phyloP scores from a whole-genome alignment of 2,329 filamentous ascomycete species.

The Cordyceps cicadae region DNA sequence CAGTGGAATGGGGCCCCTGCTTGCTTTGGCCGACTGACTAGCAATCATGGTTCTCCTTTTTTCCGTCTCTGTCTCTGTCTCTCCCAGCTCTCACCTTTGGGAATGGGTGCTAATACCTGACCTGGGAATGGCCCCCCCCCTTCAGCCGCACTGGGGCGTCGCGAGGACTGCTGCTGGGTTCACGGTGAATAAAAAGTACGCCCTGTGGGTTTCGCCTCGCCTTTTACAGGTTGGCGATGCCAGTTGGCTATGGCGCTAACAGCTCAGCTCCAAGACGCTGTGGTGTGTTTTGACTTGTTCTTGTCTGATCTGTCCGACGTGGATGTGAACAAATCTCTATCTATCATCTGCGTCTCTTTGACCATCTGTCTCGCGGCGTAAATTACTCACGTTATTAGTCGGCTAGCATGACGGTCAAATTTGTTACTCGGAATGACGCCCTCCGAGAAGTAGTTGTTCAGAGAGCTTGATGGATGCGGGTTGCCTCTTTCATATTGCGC shows the following conservation, averaged over 20 bases:
- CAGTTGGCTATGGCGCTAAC: not conserved
- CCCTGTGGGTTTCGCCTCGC: not conserved
- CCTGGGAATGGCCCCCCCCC: not conserved
- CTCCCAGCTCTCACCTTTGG: not conserved
- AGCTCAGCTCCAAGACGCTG: not conserved
- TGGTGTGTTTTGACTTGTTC: too few relatives aligned
- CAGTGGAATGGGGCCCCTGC: conserved; percentile 6
- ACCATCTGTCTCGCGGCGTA: too few relatives aligned
- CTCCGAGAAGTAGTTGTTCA: too few relatives aligned
- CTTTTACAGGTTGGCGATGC: not conserved
- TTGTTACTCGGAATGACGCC: too few relatives aligned
- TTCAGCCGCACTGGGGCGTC: conserved; percentile 9
- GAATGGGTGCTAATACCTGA: not conserved
- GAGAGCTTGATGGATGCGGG: not conserved
- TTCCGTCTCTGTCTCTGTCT: not conserved
- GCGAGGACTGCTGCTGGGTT: not conserved
- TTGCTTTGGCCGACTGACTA: not conserved
- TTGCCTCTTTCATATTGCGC: not conserved
- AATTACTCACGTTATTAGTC: too few relatives aligned
- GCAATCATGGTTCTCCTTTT: not conserved
- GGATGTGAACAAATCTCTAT: too few relatives aligned
- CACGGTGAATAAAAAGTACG: not conserved
- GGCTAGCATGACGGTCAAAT: too few relatives aligned
- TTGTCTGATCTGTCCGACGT: too few relatives aligned
- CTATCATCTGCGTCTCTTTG: too few relatives aligned